Evolutionary conservation across 2,329 filamentous ascomycete species (phyloP), one percentile per base, ranked within the genome.

Genomic region (Penicillium sp.): DNA sequence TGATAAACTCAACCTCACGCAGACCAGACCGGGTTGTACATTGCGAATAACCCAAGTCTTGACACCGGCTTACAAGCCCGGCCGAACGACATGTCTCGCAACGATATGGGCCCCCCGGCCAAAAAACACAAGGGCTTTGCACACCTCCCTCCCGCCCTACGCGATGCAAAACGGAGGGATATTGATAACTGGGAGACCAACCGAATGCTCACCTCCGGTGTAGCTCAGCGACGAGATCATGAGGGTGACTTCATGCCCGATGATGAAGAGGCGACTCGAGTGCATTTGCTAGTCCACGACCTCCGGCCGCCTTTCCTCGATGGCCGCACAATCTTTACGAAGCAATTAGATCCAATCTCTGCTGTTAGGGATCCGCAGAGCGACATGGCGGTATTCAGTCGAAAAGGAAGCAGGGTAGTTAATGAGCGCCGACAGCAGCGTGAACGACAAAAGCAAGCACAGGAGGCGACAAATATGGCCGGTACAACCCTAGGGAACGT

Each of bases 111-210:
- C 17, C 73, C 73, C 31, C 72, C 73, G 42, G 71, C 72, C 61
- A 75, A 75, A 63, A 63, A 72, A 65, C 73, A 66, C 56, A 75
- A 74, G 58, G 70, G 67, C 61, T 67, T 67, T 53, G 61, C 57
- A 22, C 70, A 72, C 46, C 65, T 74, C 14, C 71, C 72, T 43
- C 59, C 66, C 50, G 65, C 67, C 45, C 62, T 75, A 14, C 73
- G 72, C 61, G 71, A 75, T 58, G 73, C 73, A 74, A 90, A 92
- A 66, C 90, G 96, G 72, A 91, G 89, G 70, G 94, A 99, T 69
- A 91, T 94, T 41, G 94, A 99, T 75, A 93, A 92, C 0, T 99
- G 94, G 94, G 95, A 99, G 75, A 94, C 93, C 16, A 99, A 99
- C 72, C 89, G 94, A 56, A 97, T 99, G 94, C 82, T 99, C 58